Percentiles rank a stretch among this genome's conserved stretches.
Evolutionary conservation across 2,329 filamentous ascomycete species (phyloP).

Genomic region (Calonectria pteridis): DNA sequence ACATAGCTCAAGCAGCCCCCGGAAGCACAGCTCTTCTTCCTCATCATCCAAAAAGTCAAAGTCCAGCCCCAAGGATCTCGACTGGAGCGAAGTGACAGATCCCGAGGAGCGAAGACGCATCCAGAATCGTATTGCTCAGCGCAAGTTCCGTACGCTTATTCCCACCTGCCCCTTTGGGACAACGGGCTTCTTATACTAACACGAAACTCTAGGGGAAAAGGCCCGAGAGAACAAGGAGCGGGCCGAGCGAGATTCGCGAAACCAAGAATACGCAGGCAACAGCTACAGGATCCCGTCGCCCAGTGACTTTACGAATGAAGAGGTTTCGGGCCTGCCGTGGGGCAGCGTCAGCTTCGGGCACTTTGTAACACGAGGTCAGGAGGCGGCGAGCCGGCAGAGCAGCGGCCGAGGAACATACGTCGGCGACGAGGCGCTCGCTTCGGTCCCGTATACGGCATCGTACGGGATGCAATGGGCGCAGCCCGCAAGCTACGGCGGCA

Average conservation of each 20-base stretch:
- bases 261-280: conserved; percentile 72
- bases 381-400: conserved; percentile 57
- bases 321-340: conserved; percentile 78
- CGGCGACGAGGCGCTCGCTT: conserved; percentile 50
- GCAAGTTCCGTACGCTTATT: conserved; percentile 75
- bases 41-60: conserved; percentile 56
- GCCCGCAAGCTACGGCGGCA: conserved; percentile 48
- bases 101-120: conserved; percentile 79
- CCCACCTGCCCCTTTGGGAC: not conserved
- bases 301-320: conserved; percentile 65
- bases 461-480: conserved; percentile 44
- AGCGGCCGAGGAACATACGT: conserved; percentile 54
- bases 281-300: conserved; percentile 73
- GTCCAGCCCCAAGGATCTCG: conserved; percentile 62
- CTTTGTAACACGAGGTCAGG: conserved; percentile 64
- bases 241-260: conserved; percentile 71
- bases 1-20: conserved; percentile 40
- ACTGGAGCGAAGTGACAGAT: conserved; percentile 79
- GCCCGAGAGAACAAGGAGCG: conserved; percentile 76
- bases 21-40: conserved; percentile 45
- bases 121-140: conserved; percentile 81
- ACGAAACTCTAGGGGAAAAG: conserved; percentile 71
- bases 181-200: conserved; percentile 19
- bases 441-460: conserved; percentile 44
- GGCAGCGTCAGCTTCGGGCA: conserved; percentile 74